Evolutionary conservation across 129 eudicot species (phyloP), one percentile per base, ranked within the genome.

Genomic region (Tagetes erecta): DNA sequence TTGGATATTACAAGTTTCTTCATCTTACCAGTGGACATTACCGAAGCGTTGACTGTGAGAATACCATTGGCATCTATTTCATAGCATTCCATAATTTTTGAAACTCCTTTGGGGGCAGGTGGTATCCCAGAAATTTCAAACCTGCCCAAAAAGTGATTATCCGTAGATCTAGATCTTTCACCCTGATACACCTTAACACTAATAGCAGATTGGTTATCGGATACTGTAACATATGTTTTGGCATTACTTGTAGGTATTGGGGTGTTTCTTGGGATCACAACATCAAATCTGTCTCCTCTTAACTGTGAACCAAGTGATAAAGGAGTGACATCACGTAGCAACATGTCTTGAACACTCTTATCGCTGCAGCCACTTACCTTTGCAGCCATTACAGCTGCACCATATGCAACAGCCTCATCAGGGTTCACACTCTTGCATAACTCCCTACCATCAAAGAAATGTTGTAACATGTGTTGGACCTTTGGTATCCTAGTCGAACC

Each of bases 331-430:
- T 71, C 75, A 4, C 0, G 2, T 40, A 71, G 11, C 10, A 53
- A 2, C 39, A 71, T 6, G 20, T 39, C 65, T 39, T 71, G 65
- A 52, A 53, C 64, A 5, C 51, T 38, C 38, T 38, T 70, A 50
- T 50, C 36, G 51, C 8, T 1, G 1, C 1, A 36, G 8, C 64
- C 39, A 14, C 65, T 55, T 71, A 71, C 1, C 12, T 55, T 71
- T 27, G 76, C 38, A 20, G 76, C 76, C 76, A 71, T 8, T 39
- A 71, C 13, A 0, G 76, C 66, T 9, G 76, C 76, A 39, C 76
- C 76, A 55, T 55, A 55, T 2, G 66, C 66, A 71, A 71, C 76
- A 39, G 76, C 74, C 64, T 70, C 74, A 9, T 70, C 74, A n/a
- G 74, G 10, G 20, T 70, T 51, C 50, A 70, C 47, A 37, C 49